Evolutionary conservation across 768 basidiomycete species (phyloP), one percentile per base, ranked within the genome.

Genomic region (Botryobasidium botryosum): DNA sequence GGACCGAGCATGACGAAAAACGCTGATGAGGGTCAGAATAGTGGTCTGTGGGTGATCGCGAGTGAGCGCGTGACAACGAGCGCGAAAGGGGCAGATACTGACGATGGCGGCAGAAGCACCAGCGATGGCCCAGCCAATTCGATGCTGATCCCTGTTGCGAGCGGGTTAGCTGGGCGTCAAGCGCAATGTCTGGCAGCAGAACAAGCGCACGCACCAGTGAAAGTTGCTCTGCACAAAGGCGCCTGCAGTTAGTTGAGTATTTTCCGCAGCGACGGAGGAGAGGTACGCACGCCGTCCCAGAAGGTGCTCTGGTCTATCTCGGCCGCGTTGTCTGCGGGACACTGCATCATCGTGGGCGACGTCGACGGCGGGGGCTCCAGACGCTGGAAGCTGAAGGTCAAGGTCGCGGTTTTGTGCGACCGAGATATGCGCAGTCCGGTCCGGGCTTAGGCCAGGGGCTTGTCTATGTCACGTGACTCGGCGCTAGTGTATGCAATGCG

Each of bases 41-140:
- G 46, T 47, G 3, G 55, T 55, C 52, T 85, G 53, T 31, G 36
- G 17, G 15, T 7, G n/a, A 5, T 20, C 1, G 27, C 12, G 33
- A 26, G 6, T 8, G 10, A 44, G 24, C 23, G 6, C 8, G 17
- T 4, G 23, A 13, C 20, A 24, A 10, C 7, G 6, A 24, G 29
- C 17, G 15, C 12, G 17, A 25, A 48, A 32, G 40, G 21, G 17
- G 43, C 59, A 45, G 12, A 35, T 18, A 64, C 74, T 44, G 52
- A 81, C 79, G 26, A 72, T 33, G 32, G 60, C 57, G 2, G 80
- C 61, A 52, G 74, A 77, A 13, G 63, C 68, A 23, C 80, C 80
- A 13, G 79, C 70, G 45, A 83, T 65, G 7, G 76, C 67, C 80
- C 80, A 83, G 40, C 80, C 80, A 57, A 81, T 74, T 52, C 72